These are phyloP conservation scores for Cutaneotrichosporon mucoides DNA, from an alignment of 1,284 basidiomycete genomes.

Conservation along the genomic window DNA sequence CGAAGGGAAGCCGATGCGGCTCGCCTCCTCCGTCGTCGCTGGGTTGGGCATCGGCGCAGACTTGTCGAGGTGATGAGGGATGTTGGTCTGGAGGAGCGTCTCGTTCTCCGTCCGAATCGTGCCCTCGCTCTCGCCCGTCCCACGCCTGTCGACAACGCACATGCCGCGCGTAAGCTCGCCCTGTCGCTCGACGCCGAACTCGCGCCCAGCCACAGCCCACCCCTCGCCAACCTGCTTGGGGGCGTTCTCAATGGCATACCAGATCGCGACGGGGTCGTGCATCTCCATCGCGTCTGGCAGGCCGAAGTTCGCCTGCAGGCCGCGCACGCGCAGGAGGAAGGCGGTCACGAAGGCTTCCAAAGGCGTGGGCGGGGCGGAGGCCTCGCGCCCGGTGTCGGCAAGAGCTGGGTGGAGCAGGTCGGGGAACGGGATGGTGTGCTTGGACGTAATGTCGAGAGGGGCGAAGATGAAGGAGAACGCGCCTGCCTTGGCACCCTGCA, in stretches of 20 bases:
- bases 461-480: slow-evolving; percentile 60
- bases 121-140: slow-evolving; percentile 27
- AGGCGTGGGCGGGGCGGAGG: slow-evolving; percentile 16
- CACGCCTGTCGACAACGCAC: slow-evolving; percentile 50
- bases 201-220: slow-evolving; percentile 37
- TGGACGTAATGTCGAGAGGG: slow-evolving; percentile 75
- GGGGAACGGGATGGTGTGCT: slow-evolving; percentile 69
- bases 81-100: slow-evolving; percentile 6
- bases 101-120: slow-evolving; percentile 34
- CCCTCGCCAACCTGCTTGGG: slow-evolving; percentile 18
- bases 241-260: slow-evolving; percentile 45
- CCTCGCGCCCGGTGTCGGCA: slow-evolving; percentile 52
- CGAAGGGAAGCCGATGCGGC: too few relatives aligned
- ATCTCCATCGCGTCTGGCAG: slow-evolving; percentile 81
- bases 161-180: slow-evolving; percentile 51
- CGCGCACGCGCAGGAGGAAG: slow-evolving; percentile 69
- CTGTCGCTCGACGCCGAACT: slow-evolving; percentile 48
- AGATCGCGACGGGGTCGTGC: slow-evolving; percentile 49
- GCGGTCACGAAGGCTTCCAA: slow-evolving; percentile 71
- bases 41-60: background rate
- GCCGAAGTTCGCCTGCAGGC: slow-evolving; percentile 59
- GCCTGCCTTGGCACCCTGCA: slow-evolving; percentile 32
- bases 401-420: slow-evolving; percentile 54
- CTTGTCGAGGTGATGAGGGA: background rate
- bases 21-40: too few relatives aligned